Conservation (phyloP, 202 grass and related monocot species). For the Saccharum hybrid region DNA sequence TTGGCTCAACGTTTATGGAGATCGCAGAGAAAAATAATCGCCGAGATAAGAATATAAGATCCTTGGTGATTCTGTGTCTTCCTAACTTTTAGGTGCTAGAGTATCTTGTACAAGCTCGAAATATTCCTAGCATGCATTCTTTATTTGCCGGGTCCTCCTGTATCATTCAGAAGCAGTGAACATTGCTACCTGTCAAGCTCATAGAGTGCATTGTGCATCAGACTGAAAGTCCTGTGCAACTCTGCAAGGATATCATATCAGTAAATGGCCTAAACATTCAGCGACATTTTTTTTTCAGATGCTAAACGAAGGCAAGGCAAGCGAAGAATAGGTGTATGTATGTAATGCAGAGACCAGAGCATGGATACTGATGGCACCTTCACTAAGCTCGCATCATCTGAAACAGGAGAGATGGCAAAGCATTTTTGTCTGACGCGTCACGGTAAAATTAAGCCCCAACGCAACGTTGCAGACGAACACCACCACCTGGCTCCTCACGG, state of each 20-base stretch:
- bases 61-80: background rate
- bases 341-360: too few species aligned
- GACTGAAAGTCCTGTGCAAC: background rate
- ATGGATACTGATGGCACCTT: background rate
- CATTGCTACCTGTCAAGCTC: background rate
- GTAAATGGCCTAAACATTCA: background rate
- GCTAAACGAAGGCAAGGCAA: background rate
- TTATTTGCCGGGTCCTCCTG: background rate
- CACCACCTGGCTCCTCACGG: background rate
- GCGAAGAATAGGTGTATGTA: background rate
- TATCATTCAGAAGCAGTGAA: background rate
- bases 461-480: background rate
- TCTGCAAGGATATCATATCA: conserved; percentile 5
- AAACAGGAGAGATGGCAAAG: background rate
- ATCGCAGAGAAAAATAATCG: conserved; percentile 34
- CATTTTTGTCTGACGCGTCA: background rate
- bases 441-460: background rate
- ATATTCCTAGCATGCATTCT: too few species aligned
- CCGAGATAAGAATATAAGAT: conserved; percentile 33
- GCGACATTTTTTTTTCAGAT: background rate
- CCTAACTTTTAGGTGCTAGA: too few species aligned
- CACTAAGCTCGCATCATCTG: conserved; percentile 16
- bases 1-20: conserved; percentile 18
- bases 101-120: too few species aligned
- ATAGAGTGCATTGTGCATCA: background rate